Base-by-base conservation (phyloP, 2,329 filamentous ascomycete genomes). In the Penicillium sp. region DNA sequence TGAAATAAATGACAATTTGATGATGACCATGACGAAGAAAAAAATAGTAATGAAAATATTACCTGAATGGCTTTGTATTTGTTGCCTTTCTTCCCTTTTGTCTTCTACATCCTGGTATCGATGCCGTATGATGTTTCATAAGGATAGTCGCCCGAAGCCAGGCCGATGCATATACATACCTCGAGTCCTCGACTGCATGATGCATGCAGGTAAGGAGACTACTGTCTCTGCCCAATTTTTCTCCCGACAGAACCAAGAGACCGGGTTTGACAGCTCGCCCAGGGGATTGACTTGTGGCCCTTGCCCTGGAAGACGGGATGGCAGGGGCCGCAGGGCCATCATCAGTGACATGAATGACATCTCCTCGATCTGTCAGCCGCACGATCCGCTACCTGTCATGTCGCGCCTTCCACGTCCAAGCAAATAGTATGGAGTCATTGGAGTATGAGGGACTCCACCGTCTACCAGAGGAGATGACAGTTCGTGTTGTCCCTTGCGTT, bases 1-100 rank as follows among this genome's bases (percentile, higher is more conserved):
- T 66, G 62, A 69, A 67, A 58, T 68, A 62, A 68, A 68, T 51
- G 49, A 61, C 35, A 12, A 56, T 5, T 28, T 35, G 28, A 55
- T 41, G 25, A 49, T 34, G 17, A 39, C 7, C 7, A 51, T 51
- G 35, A 51, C 14, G 42, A 45, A 45, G 12, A 20, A 51, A 22
- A 28, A 38, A 20, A 51, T 22, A 39, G 22, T 14, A 31, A 34
- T 52, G 35, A 52, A 34, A 39, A 35, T 31, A 6, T 20, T 52
- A 2, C 35, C 17, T 31, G 25, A 14, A 52, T n/a, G 7, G 4
- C 38, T 12, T 12, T 38, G 14, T 28, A 38, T 12, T 11, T 25
- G 15, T 28, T 56, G 54, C 38, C 38, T 35, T 31, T 50, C 8
- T 42, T 34, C 45, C 5, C 45, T 39, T 38, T 20, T 20, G 35